Evolutionary conservation across 106 monocot species (phyloP).

Genomic region (Amphibolis antarctica): DNA sequence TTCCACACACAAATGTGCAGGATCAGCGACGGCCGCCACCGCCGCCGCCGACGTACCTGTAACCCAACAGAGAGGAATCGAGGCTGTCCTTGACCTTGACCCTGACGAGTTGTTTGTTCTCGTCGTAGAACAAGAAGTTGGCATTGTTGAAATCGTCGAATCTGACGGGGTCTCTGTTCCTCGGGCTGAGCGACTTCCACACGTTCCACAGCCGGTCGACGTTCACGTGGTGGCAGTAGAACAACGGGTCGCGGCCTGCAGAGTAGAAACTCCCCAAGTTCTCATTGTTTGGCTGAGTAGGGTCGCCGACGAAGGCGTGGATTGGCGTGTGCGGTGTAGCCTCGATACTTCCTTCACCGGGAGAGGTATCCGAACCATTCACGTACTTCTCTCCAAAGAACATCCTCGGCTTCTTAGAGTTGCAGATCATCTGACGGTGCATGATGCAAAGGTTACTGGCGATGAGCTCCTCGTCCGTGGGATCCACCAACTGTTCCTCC

Average conservation of each 20-base stretch:
- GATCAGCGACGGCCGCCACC: too few species aligned
- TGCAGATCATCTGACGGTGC: constrained; percentile 18
- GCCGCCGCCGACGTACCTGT: neutral
- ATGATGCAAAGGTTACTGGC: constrained; percentile 11
- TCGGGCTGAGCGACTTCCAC: constrained; percentile 12
- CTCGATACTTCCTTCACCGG: constrained; percentile 30
- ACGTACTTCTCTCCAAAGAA: constrained; percentile 34
- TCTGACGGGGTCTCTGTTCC: constrained; percentile 2
- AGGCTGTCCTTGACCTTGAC: constrained; percentile 22
- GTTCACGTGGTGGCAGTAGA: constrained; percentile 28
- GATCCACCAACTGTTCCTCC: neutral
- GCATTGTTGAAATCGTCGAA: constrained; percentile 15
- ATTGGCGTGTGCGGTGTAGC: constrained; percentile 22
- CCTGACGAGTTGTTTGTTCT: constrained; percentile 19
- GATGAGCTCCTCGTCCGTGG: neutral
- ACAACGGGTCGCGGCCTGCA: constrained; percentile 22
- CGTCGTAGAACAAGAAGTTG: constrained; percentile 30
- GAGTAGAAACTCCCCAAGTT: constrained; percentile 30
- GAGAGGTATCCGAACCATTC: constrained; percentile 23
- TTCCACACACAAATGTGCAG: neutral
- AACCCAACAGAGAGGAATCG: constrained; percentile 7
- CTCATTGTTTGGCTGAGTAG: constrained; percentile 3
- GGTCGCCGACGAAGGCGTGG: constrained; percentile 12
- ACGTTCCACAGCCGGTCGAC: constrained; percentile 23
- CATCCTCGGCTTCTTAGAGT: constrained; percentile 6